These are phyloP conservation scores for Amphichorda felina DNA, from an alignment of 2,329 filamentous ascomycete species.

Conservation along the genomic window DNA sequence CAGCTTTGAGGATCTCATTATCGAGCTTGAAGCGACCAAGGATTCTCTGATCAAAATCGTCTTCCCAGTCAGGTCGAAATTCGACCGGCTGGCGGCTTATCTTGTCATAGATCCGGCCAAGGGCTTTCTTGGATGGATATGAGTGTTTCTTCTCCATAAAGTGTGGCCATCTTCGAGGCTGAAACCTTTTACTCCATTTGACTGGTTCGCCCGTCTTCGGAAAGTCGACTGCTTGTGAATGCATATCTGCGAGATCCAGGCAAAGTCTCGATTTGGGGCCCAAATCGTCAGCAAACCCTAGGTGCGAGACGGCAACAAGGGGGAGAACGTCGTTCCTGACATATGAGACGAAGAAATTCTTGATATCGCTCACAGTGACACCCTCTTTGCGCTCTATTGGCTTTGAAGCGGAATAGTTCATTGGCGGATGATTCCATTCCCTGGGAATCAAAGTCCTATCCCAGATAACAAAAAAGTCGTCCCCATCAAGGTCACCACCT, in stretches of 20 bases:
- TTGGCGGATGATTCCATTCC: constrained; percentile 61
- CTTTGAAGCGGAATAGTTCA: constrained; percentile 57
- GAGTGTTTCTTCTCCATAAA: constrained; percentile 65
- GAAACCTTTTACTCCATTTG: constrained; percentile 46
- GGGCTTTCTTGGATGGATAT: constrained; percentile 58
- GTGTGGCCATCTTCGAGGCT: constrained; percentile 63
- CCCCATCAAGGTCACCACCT: constrained; percentile 88
- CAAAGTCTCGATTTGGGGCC: constrained; percentile 51
- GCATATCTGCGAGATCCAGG: constrained; percentile 62
- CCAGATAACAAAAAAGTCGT: constrained; percentile 94
- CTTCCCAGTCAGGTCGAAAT: constrained; percentile 62
- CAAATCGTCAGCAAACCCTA: constrained; percentile 59
- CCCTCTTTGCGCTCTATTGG: constrained; percentile 44
- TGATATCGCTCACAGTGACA: constrained; percentile 63
- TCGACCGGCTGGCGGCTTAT: constrained; percentile 43
- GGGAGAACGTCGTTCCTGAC: constrained; percentile 83
- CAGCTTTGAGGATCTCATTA: constrained; percentile 42
- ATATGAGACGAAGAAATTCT: constrained; percentile 78
- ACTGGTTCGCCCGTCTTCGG: constrained; percentile 80
- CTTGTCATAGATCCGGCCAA: constrained; percentile 75
- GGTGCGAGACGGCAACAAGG: constrained; percentile 69
- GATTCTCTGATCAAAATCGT: constrained; percentile 66
- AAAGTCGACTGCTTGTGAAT: constrained; percentile 90
- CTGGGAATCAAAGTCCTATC: constrained; percentile 60
- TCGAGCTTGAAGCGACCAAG: constrained; percentile 47